Conservation (phyloP, 192 early-diverging fungal species). For the Oehlia diaphana region DNA sequence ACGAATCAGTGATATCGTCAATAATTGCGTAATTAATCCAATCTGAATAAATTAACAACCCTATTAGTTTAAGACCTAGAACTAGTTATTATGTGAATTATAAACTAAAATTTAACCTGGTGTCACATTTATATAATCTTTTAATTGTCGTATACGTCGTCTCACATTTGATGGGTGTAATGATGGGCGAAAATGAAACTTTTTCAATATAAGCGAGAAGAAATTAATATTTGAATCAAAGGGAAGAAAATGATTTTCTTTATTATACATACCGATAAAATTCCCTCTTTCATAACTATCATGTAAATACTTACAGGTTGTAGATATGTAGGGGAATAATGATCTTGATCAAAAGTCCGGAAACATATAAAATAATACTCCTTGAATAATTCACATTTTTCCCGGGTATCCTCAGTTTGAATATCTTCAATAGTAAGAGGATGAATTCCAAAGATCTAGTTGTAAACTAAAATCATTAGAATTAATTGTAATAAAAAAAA, state of each 20-base stretch:
- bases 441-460: conserved; percentile 68
- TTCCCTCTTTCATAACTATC: conserved; percentile 66
- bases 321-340: conserved; percentile 59
- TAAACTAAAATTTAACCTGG: conserved; percentile 50
- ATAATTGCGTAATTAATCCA: conserved; percentile 97
- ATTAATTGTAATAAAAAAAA: background rate
- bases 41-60: conserved; percentile 51
- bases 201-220: background rate
- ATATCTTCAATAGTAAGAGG: conserved; percentile 90
- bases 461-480: background rate
- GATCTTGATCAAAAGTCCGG: conserved; percentile 70
- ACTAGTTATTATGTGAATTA: conserved; percentile 9
- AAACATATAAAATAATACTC: conserved; percentile 94
- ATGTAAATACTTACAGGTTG: conserved; percentile 69
- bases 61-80: conserved; percentile 9
- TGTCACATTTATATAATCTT: conserved; percentile 81
- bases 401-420: conserved; percentile 78
- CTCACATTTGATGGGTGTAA: conserved; percentile 85
- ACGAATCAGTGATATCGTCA: conserved; percentile 93
- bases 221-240: background rate
- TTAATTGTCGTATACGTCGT: conserved; percentile 80
- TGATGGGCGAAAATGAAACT: conserved; percentile 83
- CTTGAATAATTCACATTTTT: conserved; percentile 88
- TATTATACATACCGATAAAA: conserved; percentile 56
- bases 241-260: background rate